Evolutionary conservation across 352 stramenopile species (phyloP).

Genomic region (Phytopythium helicoides): DNA sequence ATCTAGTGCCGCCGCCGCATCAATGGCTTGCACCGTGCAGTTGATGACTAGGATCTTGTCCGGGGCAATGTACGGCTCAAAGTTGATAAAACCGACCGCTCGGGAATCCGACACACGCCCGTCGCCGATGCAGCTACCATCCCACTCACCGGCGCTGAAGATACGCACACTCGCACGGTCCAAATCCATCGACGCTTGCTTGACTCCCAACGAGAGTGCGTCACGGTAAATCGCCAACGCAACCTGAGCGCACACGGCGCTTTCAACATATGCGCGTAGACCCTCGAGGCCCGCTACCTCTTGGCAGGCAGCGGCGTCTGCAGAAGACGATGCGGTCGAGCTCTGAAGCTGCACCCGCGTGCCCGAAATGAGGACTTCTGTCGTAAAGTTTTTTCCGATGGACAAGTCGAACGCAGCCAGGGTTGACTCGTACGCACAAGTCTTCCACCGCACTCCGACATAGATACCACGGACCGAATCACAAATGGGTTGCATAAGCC

Average conservation of each 20-base stretch:
- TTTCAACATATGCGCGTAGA: constrained; percentile 68
- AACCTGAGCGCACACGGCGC: constrained; percentile 74
- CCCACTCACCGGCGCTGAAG: constrained; percentile 74
- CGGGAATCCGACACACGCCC: constrained; percentile 77
- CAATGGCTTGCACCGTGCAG: constrained; percentile 71
- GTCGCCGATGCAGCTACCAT: constrained; percentile 83
- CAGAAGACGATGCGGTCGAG: constrained; percentile 36
- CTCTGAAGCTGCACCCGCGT: constrained; percentile 42
- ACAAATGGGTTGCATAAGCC: constrained; percentile 75
- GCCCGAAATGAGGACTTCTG: constrained; percentile 78
- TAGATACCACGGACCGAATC: constrained; percentile 82
- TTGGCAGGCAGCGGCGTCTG: constrained; percentile 48
- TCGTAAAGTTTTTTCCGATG: constrained; percentile 84
- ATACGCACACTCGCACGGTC: constrained; percentile 73
- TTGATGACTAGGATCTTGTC: constrained; percentile 59
- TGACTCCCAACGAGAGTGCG: constrained; percentile 67
- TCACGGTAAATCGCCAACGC: constrained; percentile 66
- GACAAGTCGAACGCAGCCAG: constrained; percentile 76
- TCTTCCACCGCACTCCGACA: constrained; percentile 76
- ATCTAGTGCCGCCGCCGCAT: constrained; percentile 31
- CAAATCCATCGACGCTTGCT: constrained; percentile 75
- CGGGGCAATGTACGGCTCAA: constrained; percentile 66
- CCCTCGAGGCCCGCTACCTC: constrained; percentile 61
- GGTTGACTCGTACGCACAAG: constrained; percentile 72
- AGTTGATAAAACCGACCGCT: constrained; percentile 60